Evolutionary conservation across 2,329 filamentous ascomycete species (phyloP).

Genomic region (Ceratocystis lukuohia): DNA sequence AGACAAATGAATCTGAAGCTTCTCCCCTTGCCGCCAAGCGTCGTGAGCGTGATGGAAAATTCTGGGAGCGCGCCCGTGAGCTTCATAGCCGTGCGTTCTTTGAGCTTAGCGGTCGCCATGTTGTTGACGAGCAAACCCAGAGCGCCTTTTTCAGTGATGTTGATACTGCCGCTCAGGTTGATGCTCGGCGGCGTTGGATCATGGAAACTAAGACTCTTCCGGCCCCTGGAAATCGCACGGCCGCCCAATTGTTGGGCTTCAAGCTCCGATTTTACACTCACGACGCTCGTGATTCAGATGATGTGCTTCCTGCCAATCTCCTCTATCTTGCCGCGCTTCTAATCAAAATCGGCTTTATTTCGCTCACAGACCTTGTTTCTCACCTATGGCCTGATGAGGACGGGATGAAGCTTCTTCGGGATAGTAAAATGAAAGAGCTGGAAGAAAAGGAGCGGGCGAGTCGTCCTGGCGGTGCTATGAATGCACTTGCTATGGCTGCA

Average conservation of each 20-base stretch:
- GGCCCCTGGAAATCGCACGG: slow-evolving; percentile 74
- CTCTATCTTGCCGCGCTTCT: slow-evolving; percentile 83
- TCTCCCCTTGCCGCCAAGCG: slow-evolving; percentile 42
- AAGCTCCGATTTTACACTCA: slow-evolving; percentile 93
- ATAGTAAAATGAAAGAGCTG: slow-evolving; percentile 59
- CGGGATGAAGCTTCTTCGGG: slow-evolving; percentile 61
- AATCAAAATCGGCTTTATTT: slow-evolving; percentile 96
- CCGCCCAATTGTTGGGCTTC: slow-evolving; percentile 90
- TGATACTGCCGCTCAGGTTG: slow-evolving; percentile 35
- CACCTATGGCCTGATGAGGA: slow-evolving; percentile 81
- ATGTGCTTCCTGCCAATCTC: slow-evolving; percentile 78
- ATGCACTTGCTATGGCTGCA: slow-evolving; percentile 77
- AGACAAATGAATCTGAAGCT: slow-evolving; percentile 55
- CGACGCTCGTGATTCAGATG: slow-evolving; percentile 56
- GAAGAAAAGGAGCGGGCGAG: slow-evolving; percentile 61
- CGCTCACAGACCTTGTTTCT: slow-evolving; percentile 76
- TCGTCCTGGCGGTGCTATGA: slow-evolving; percentile 58
- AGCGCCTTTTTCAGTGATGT: slow-evolving; percentile 38
- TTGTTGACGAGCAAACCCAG: slow-evolving; percentile 30
- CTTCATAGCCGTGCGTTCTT: slow-evolving; percentile 75
- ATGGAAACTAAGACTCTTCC: slow-evolving; percentile 67
- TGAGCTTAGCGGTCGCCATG: slow-evolving; percentile 63
- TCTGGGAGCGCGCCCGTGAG: slow-evolving; percentile 70
- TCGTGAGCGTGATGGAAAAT: slow-evolving; percentile 53
- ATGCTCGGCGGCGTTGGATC: slow-evolving; percentile 60